Base-by-base conservation (phyloP, 306 rosid species). In the Acmispon strigosus region DNA sequence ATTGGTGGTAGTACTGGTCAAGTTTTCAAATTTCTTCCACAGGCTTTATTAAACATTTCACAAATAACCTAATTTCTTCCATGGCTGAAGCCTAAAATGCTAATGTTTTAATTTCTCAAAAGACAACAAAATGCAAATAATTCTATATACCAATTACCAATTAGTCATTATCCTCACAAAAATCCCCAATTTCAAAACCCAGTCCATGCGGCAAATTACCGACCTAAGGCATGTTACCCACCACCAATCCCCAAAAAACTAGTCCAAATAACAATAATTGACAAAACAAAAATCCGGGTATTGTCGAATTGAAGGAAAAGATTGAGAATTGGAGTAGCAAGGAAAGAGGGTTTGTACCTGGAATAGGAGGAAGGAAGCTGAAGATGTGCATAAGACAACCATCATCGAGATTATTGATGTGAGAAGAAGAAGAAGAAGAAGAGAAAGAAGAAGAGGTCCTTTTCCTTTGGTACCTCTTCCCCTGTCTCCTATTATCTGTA, bases 381-480 rank as follows among this genome's bases (percentile, higher is more conserved):
- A 93, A 86, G 77, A 93, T 81, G 62, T 90, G 97, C 98, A 93
- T 93, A 45, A 93, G 96, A 69, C 90, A 87, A 6, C 98, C 98
- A 73, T 88, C 97, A 67, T 93, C 98, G 16, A 93, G 89, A 72
- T 72, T 85, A 61, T 75, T 85, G 62, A 93, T 85, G 10, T 56
- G 77, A 79, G 85, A 72, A 47, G 68, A 52, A 4, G 75, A 64
- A 14, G 88, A 72, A 16, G 85, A 64, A 22, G 68, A 52, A 2
- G 75, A 64, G 11, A 86, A 72, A 27, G 85, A 64, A 17, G 70
- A 22, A 5, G 64, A 20, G 32, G 55, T 54, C 49, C 45, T 75
- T 45, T 70, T 67, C 48, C 80, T 71, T 1, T 51, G 20, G 14
- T 49, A 56, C 59, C 65, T 77, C 63, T 67, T 76, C 86, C 74